phyloP scores from a whole-genome alignment of 2,329 filamentous ascomycete genomes.

The Epichloe bromicola region DNA sequence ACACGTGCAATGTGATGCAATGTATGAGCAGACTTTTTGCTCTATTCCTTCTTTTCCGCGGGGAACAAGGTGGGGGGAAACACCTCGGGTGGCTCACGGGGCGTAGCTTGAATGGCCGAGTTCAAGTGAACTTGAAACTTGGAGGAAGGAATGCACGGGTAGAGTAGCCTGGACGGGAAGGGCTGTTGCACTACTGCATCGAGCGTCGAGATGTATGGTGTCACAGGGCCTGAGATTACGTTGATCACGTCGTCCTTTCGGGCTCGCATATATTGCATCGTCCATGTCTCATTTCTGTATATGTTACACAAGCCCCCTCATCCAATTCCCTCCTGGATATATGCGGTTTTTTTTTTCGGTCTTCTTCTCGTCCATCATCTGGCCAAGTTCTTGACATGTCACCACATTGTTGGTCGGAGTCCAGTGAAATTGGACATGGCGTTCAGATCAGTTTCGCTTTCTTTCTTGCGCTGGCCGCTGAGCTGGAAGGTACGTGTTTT shows the following conservation, averaged over 20 bases:
- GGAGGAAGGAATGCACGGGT: not conserved
- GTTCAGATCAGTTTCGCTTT: constrained; percentile 39
- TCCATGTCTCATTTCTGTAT: no score
- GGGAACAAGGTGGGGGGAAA: no score
- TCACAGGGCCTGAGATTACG: not conserved
- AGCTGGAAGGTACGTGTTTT: constrained; percentile 29
- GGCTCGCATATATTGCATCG: not conserved
- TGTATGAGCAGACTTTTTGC: no score
- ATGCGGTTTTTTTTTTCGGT: not conserved
- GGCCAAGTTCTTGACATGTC: no score
- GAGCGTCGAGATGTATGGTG: not conserved
- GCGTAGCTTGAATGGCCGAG: not conserved
- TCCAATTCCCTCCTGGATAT: not conserved
- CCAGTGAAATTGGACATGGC: constrained; percentile 43
- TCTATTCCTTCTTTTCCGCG: no score
- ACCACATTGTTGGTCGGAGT: constrained; percentile 17
- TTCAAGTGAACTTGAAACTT: no score
- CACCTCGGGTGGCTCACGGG: not conserved
- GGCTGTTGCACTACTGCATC: not conserved
- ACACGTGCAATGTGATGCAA: no score
- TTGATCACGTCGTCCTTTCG: not conserved
- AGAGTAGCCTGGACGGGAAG: not conserved
- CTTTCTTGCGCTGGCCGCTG: constrained; percentile 58
- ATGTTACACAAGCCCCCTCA: not conserved
- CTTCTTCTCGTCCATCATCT: not conserved